Evolutionary conservation across 768 basidiomycete genomes (phyloP), one percentile per base, ranked within the genome.

Genomic region (Dictyophora rubrovolvata): DNA sequence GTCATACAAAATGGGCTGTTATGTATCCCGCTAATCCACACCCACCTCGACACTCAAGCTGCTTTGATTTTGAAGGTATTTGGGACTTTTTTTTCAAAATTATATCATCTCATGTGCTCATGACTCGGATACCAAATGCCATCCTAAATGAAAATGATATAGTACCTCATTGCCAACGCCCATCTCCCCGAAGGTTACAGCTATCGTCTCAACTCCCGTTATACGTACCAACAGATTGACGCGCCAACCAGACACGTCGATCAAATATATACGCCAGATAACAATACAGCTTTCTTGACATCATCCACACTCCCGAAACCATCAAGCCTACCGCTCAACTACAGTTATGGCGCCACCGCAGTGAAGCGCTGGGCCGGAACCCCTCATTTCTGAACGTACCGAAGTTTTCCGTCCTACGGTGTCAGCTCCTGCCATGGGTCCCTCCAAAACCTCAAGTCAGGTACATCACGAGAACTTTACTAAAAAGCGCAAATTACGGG

Each of bases 271-370:
- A 52, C 64, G 16, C 68, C 63, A 42, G 65, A 69, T 61, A 69
- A 67, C 53, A 42, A 69, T 58, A 68, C 66, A 33, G 58, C 69
- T 54, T 69, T 69, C 64, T 63, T 42, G 61, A 65, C 57, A 60
- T 4, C 46, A 49, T 55, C 63, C 49, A 59, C 17, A 53, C 56
- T 60, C 34, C 59, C 63, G 21, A 68, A 65, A 62, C 69, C 66
- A 33, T 68, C 69, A 17, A 63, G 63, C 49, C 52, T 68, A 11
- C 61, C 67, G 60, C 55, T 69, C 5, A 68, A 70, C 56, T 70
- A 70, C 62, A 68, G 66, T 49, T 70, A 69, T 56, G 69, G 69
- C 34, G 65, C 67, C 42, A 66, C 69, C 48, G 67, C 67, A 42
- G 62, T 69, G 33, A 64, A 63, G 59, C 60, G 56, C 37, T 69